These are phyloP conservation scores for Penicillium angulare DNA, from an alignment of 495 filamentous ascomycete species.

Conservation along the genomic window DNA sequence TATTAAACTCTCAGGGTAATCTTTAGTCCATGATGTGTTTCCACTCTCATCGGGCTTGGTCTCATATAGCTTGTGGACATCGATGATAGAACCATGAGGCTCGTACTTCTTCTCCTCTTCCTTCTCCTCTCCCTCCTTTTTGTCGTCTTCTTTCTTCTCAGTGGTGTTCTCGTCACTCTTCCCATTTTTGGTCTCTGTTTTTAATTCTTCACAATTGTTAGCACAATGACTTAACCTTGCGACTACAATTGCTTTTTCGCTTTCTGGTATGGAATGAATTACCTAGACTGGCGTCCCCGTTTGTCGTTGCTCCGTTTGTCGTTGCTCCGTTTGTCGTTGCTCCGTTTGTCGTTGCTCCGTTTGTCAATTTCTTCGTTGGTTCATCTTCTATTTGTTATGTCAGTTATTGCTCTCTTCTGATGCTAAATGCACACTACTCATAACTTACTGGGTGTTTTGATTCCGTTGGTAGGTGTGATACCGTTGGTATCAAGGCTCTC, in stretches of 20 bases:
- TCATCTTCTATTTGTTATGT: too few species aligned
- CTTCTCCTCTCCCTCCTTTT: not conserved
- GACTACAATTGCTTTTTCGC: too few species aligned
- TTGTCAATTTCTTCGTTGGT: not conserved
- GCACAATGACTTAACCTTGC: too few species aligned
- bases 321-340: not conserved
- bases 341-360: not conserved
- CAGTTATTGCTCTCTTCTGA: too few species aligned
- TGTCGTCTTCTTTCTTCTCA: not conserved
- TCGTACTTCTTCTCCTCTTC: slow-evolving; percentile 8
- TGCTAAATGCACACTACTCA: too few species aligned
- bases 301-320: not conserved
- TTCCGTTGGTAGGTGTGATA: too few species aligned
- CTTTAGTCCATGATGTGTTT: slow-evolving; percentile 30
- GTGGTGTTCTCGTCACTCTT: not conserved
- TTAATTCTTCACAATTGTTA: not conserved
- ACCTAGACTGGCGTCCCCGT: not conserved
- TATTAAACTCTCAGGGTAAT: slow-evolving; percentile 43
- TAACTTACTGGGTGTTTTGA: too few species aligned
- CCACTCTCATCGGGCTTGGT: slow-evolving; percentile 24
- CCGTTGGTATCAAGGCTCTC: too few species aligned
- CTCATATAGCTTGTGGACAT: slow-evolving; percentile 32
- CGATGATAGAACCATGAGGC: slow-evolving; percentile 24
- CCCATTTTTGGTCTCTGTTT: not conserved
- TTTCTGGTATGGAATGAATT: not conserved